phyloP scores from a whole-genome alignment of 208 protist genomes.

The Trypanosomatidae sp. region DNA sequence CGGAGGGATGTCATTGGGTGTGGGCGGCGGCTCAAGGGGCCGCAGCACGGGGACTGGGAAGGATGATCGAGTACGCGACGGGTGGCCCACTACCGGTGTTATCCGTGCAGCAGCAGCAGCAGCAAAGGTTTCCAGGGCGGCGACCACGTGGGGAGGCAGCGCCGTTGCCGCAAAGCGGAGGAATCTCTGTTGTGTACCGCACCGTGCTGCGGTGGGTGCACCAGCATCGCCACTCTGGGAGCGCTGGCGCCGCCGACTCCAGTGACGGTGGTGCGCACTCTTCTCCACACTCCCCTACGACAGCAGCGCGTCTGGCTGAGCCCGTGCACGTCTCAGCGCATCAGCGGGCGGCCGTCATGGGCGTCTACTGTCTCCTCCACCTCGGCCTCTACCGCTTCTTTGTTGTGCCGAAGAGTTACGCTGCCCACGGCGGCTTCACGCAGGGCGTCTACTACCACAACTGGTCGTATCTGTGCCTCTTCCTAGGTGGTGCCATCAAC shows the following conservation, averaged over 20 bases:
- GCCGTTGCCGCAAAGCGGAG: background rate
- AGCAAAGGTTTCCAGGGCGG: background rate
- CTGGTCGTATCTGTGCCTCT: slow-evolving; percentile 49
- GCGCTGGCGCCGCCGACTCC: background rate
- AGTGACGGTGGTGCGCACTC: background rate
- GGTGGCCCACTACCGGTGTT: slow-evolving; percentile 4
- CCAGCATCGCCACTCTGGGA: background rate
- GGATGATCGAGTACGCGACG: slow-evolving; percentile 6
- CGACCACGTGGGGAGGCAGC: background rate
- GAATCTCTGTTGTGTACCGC: background rate
- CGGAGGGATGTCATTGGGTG: background rate
- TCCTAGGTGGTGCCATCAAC: slow-evolving; percentile 46
- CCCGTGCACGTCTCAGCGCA: slow-evolving; percentile 19
- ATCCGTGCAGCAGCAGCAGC: background rate
- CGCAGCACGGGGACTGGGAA: background rate
- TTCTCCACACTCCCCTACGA: too few species aligned
- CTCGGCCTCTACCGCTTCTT: slow-evolving; percentile 41
- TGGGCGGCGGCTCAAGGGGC: background rate
- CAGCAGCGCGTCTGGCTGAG: too few species aligned
- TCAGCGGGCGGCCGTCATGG: slow-evolving; percentile 28
- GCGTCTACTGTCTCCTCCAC: slow-evolving; percentile 43
- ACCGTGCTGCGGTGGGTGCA: slow-evolving; percentile 3
- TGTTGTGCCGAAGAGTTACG: slow-evolving; percentile 42
- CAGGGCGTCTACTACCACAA: slow-evolving; percentile 56
- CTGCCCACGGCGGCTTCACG: slow-evolving; percentile 37